These are phyloP conservation scores for Metarhizium anisopliae DNA, from an alignment of 2,329 filamentous ascomycete genomes.

Conservation along the genomic window DNA sequence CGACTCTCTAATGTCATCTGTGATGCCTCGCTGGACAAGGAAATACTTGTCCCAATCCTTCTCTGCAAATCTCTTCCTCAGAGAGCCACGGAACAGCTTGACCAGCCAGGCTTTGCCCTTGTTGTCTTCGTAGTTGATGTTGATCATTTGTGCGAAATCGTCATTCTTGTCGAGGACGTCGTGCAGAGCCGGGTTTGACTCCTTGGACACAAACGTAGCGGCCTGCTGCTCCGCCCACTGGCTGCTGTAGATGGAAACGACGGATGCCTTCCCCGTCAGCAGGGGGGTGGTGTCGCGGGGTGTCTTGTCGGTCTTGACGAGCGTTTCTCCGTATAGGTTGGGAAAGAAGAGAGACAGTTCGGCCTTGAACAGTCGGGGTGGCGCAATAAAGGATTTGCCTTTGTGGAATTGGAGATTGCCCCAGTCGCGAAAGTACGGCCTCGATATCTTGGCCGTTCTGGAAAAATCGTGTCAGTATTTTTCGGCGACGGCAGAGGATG, in stretches of 20 bases:
- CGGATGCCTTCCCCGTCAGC: constrained; percentile 62
- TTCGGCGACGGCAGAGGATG: neutral
- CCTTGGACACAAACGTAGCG: constrained; percentile 57
- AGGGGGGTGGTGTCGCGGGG: constrained; percentile 64
- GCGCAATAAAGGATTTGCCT: constrained; percentile 87
- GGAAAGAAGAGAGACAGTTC: constrained; percentile 87
- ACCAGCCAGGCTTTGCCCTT: constrained; percentile 53
- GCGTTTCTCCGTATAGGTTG: constrained; percentile 75
- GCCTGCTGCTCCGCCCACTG: constrained; percentile 80
- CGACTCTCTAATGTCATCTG: constrained; percentile 51
- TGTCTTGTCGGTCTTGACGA: constrained; percentile 45
- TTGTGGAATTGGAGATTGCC: constrained; percentile 71
- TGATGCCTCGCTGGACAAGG: constrained; percentile 47
- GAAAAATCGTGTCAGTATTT: neutral
- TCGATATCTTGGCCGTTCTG: constrained; percentile 66
- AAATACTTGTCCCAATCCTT: constrained; percentile 54
- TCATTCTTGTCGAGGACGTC: constrained; percentile 45
- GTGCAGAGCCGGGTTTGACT: constrained; percentile 61
- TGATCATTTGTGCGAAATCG: constrained; percentile 62
- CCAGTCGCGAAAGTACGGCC: constrained; percentile 96
- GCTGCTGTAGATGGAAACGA: constrained; percentile 75
- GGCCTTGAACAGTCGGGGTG: constrained; percentile 72
- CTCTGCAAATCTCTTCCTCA: constrained; percentile 40
- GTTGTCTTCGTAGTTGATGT: constrained; percentile 85
- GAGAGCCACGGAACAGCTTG: constrained; percentile 43